These are phyloP conservation scores for Trypanosoma lewisi DNA, from an alignment of 208 protist genomes.

Conservation along the genomic window DNA sequence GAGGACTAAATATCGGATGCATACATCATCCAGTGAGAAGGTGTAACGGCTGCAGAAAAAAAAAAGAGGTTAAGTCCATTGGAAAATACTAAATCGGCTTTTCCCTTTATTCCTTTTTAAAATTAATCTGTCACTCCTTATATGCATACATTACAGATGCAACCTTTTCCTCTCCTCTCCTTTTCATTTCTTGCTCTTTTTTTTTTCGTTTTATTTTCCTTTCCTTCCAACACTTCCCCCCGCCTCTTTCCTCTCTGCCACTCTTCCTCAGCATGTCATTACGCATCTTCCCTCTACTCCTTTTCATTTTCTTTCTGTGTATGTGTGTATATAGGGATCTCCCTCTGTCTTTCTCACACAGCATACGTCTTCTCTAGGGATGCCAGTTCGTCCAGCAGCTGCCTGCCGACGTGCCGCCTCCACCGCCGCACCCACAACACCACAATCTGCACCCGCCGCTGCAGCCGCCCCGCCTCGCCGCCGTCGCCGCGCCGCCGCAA, in stretches of 20 bases:
- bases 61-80: slow-evolving; percentile 6
- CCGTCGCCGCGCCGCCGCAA: slow-evolving; percentile 12
- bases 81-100: not conserved
- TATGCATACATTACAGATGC: no score
- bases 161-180: no score
- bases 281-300: no score
- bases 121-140: no score
- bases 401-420: slow-evolving; percentile 24
- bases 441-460: slow-evolving; percentile 50
- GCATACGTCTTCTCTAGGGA: slow-evolving; percentile 13
- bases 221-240: no score
- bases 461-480: slow-evolving; percentile 15
- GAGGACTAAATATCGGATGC: no score
- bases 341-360: not conserved
- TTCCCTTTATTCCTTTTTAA: no score
- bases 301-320: slow-evolving; percentile 6
- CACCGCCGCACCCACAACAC: slow-evolving; percentile 55
- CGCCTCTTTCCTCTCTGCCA: no score
- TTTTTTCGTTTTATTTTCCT: slow-evolving; percentile 3
- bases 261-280: no score
- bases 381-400: slow-evolving; percentile 29
- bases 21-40: no score
- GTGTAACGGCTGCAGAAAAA: no score
- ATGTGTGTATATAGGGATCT: not conserved
- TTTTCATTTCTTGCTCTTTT: no score